Evolutionary conservation across 1,139 yeast genomes (phyloP).

Genomic region (Pneumocystis canis): DNA sequence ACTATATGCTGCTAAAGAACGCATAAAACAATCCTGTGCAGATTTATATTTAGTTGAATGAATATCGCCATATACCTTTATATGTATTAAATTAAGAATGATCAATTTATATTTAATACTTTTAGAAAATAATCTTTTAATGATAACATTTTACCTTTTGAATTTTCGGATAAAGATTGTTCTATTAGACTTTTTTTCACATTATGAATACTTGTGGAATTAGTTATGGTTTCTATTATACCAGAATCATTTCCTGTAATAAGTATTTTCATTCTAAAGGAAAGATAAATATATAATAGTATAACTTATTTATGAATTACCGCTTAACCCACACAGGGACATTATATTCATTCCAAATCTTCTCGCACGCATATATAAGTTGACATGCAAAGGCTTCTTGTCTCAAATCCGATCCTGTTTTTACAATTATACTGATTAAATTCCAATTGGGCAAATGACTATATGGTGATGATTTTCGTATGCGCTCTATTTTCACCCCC

Average conservation of each 20-base stretch:
- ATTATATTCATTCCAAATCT: constrained; percentile 56
- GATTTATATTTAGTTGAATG: constrained; percentile 38
- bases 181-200: constrained; percentile 82
- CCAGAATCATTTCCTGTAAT: constrained; percentile 86
- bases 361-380: constrained; percentile 68
- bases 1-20: constrained; percentile 78
- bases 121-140: constrained; percentile 61
- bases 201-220: constrained; percentile 84
- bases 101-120: constrained; percentile 26
- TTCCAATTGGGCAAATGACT: constrained; percentile 93
- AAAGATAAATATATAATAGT: background rate
- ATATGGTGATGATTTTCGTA: constrained; percentile 56
- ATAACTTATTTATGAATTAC: background rate
- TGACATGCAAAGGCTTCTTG: constrained; percentile 98
- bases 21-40: constrained; percentile 74
- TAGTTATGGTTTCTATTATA: constrained; percentile 84
- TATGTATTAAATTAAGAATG: background rate
- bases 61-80: constrained; percentile 33
- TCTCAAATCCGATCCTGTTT: constrained; percentile 86
- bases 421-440: constrained; percentile 82
- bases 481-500: constrained; percentile 65
- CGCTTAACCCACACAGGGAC: constrained; percentile 66
- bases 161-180: constrained; percentile 53
- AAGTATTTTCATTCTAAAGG: constrained; percentile 65
- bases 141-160: constrained; percentile 49